phyloP scores from a whole-genome alignment of 495 filamentous ascomycete genomes.

The Penicillium lividum region DNA sequence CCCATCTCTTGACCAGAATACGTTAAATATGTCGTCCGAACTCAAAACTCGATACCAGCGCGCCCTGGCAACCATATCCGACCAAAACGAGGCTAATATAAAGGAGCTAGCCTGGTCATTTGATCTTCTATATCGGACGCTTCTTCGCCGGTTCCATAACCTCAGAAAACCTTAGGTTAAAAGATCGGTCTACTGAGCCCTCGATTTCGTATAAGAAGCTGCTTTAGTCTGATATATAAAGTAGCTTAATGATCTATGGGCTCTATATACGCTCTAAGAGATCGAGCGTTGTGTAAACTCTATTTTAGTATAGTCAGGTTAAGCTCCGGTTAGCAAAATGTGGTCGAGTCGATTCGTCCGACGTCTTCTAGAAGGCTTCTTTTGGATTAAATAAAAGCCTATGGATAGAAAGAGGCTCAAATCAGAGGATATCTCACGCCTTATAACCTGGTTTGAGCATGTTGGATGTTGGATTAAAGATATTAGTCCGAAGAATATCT shows the following conservation, averaged over 20 bases:
- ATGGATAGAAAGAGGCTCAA: not conserved
- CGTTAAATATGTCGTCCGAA: too few species aligned
- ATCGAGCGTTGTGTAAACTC: not conserved
- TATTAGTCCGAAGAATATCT: constrained; percentile 1
- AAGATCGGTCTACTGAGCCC: too few species aligned
- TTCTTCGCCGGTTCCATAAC: too few species aligned
- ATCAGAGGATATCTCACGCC: not conserved
- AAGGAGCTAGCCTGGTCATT: too few species aligned
- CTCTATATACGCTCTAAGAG: not conserved
- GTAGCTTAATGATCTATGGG: not conserved
- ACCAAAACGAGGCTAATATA: too few species aligned
- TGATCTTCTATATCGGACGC: too few species aligned
- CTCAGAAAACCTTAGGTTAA: too few species aligned
- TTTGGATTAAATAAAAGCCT: not conserved
- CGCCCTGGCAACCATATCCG: too few species aligned
- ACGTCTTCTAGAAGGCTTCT: not conserved
- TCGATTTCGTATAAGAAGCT: not conserved
- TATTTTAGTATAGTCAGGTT: not conserved
- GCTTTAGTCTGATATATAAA: not conserved
- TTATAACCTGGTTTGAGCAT: not conserved
- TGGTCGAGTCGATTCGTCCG: not conserved
- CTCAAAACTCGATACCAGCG: too few species aligned
- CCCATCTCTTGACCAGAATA: too few species aligned
- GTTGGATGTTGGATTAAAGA: not conserved
- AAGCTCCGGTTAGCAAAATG: not conserved